Evolutionary conservation across 345 rosid genomes (phyloP).

Genomic region (Pistacia atlantica): DNA sequence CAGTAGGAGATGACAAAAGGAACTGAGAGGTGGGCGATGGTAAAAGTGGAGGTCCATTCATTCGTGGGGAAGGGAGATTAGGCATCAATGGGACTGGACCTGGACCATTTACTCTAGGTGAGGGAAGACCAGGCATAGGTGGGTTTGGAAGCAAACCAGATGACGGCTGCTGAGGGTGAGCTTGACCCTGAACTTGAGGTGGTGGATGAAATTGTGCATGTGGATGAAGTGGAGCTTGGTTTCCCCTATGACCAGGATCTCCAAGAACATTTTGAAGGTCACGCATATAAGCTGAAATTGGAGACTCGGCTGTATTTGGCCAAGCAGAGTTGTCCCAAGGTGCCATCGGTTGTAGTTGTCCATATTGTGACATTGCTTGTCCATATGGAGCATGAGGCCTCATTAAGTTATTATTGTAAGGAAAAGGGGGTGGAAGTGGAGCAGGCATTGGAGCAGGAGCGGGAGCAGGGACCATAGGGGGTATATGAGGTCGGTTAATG

Average conservation of each 20-base stretch:
- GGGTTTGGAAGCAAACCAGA: slow-evolving; percentile 58
- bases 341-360: slow-evolving; percentile 40
- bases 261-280: slow-evolving; percentile 68
- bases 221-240: slow-evolving; percentile 39
- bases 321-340: slow-evolving; percentile 46
- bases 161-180: slow-evolving; percentile 33
- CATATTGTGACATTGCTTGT: slow-evolving; percentile 32
- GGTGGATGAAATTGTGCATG: slow-evolving; percentile 25
- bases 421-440: slow-evolving; percentile 31
- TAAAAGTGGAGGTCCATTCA: slow-evolving; percentile 62
- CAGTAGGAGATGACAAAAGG: slow-evolving; percentile 67
- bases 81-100: slow-evolving; percentile 51
- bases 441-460: slow-evolving; percentile 20
- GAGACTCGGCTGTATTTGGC: slow-evolving; percentile 73
- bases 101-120: slow-evolving; percentile 64
- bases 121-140: slow-evolving; percentile 41
- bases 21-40: slow-evolving; percentile 88
- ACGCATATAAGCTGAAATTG: slow-evolving; percentile 80
- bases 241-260: slow-evolving; percentile 53
- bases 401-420: slow-evolving; percentile 25
- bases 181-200: slow-evolving; percentile 26
- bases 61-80: slow-evolving; percentile 54
- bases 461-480: slow-evolving; percentile 38
- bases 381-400: slow-evolving; percentile 34
- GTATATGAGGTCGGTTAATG: slow-evolving; percentile 55